Evolutionary conservation across 441 rosid genomes (phyloP).

Genomic region (Theobroma grandiflorum): DNA sequence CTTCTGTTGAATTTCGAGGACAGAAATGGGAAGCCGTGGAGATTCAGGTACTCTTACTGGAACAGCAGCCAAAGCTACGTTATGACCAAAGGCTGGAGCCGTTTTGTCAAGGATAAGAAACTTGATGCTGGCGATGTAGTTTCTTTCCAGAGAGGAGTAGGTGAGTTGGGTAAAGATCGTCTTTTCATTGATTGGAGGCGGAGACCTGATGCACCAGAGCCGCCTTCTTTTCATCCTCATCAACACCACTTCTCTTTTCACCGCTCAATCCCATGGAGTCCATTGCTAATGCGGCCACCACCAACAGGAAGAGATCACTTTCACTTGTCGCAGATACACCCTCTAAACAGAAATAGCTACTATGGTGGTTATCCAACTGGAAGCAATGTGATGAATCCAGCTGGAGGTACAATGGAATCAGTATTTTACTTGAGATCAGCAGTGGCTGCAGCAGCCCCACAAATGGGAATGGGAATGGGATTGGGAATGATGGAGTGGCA

Average conservation of each 20-base stretch:
- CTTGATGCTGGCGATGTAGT: slow-evolving; percentile 56
- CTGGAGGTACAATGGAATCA: slow-evolving; percentile 35
- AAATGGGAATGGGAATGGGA: slow-evolving; percentile 17
- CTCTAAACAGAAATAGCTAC: slow-evolving; percentile 21
- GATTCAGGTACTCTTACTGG: slow-evolving; percentile 65
- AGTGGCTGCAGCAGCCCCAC: slow-evolving; percentile 15
- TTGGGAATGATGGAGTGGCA: slow-evolving; percentile 42
- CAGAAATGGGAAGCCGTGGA: slow-evolving; percentile 51
- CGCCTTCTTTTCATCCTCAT: slow-evolving; percentile 21
- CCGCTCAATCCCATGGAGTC: slow-evolving; percentile 55
- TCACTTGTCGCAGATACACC: slow-evolving; percentile 26
- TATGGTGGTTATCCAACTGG: slow-evolving; percentile 22
- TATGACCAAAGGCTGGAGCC: slow-evolving; percentile 67
- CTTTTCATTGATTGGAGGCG: slow-evolving; percentile 56
- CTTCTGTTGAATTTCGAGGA: slow-evolving; percentile 58
- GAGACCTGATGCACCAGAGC: slow-evolving; percentile 35
- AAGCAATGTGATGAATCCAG: slow-evolving; percentile 31
- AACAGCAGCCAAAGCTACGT: slow-evolving; percentile 64
- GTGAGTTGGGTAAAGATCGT: slow-evolving; percentile 39
- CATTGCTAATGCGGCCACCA: slow-evolving; percentile 45
- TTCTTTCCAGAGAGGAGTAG: slow-evolving; percentile 51
- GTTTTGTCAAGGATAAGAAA: slow-evolving; percentile 61
- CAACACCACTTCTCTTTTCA: slow-evolving; percentile 37
- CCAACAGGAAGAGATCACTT: slow-evolving; percentile 34
- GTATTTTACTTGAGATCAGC: slow-evolving; percentile 43